Evolutionary conservation across 1,139 yeast species (phyloP), one percentile per base, ranked within the genome.

Genomic region (Tardiomyces blankii): DNA sequence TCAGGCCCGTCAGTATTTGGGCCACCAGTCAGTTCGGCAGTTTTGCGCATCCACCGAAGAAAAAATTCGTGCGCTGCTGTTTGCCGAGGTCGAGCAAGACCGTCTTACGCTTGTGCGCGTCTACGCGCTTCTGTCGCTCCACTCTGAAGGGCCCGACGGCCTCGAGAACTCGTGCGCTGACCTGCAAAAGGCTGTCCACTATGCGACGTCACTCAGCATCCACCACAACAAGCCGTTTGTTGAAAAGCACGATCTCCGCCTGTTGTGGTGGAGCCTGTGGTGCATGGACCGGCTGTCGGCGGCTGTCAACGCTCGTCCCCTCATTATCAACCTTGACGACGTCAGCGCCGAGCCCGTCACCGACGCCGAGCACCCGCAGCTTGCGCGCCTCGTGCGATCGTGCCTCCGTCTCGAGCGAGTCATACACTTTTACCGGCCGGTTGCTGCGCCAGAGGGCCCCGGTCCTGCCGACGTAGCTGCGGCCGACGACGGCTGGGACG

Each of bases 61-160:
- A 21, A 69, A 69, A 48, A 65, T 67, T 35, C 54, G 72, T 18
- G 74, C 72, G 16, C 55, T 70, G 18, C 54, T 70, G 44, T 69
- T 64, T 33, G 69, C 70, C n/a, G 63, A 69, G 40, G 70, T 70
- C 14, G 73, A 69, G 47, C 66, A 64, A 38, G 73, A 69, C 43
- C 58, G 70, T 42, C 56, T 69, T 45, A 61, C 69, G 1, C 52
- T 69, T 30, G 63, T 69, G 28, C 59, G 69, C 4, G 64, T 66
- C 2, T 64, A 67, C 46, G 64, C 64, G 5, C 60, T 64, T 40
- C 43, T 57, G 12, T 56, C 61, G 27, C 44, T 62, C 21, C 64
- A 62, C 41, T 53, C 63, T 5, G 66, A 64, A 46, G 67, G 67
- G 2, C 66, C 67, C 2, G 64, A 61, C 42, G 74, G 74, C 2